These are phyloP conservation scores for Pleurotus giganteus DNA, from an alignment of 768 basidiomycete genomes.

Conservation along the genomic window DNA sequence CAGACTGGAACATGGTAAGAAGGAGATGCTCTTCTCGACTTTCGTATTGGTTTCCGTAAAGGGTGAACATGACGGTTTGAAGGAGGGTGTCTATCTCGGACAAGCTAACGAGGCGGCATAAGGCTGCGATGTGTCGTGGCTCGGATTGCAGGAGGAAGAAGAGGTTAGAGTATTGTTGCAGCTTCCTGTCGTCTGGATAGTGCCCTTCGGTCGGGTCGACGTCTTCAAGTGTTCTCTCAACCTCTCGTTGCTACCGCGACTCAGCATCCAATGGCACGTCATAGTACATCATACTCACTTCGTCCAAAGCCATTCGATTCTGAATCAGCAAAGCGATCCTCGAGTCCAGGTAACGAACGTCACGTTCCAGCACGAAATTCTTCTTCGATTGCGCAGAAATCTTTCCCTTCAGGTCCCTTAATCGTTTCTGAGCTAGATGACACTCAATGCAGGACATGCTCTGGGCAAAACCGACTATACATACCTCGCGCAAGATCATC, in stretches of 20 bases:
- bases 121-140: conserved; percentile 92
- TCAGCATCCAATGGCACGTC: conserved; percentile 12
- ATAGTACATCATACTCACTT: conserved; percentile 49
- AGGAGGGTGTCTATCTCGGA: conserved; percentile 98
- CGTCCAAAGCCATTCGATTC: conserved; percentile 96
- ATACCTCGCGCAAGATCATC: conserved; percentile 93
- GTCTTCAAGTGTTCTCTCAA: conserved; percentile 93
- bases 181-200: conserved; percentile 90
- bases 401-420: conserved; percentile 92
- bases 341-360: conserved; percentile 97
- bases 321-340: conserved; percentile 97
- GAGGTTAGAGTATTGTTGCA: conserved; percentile 96
- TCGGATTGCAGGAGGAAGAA: conserved; percentile 99
- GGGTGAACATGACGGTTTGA: conserved; percentile 99
- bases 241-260: conserved; percentile 78
- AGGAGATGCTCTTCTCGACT: conserved; percentile 97
- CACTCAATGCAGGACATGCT: conserved; percentile 10
- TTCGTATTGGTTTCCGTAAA: conserved; percentile 99
- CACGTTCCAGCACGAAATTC: conserved; percentile 98
- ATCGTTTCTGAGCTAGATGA: conserved; percentile 85
- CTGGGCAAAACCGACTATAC: conserved; percentile 22
- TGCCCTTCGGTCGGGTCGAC: conserved; percentile 90
- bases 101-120: conserved; percentile 94
- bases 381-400: conserved; percentile 99
- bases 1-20: conserved; percentile 99